Percentiles rank a stretch among this genome's conserved stretches.
Conservation (phyloP, 1,284 basidiomycete species). For the Gymnopus androsaceus region DNA sequence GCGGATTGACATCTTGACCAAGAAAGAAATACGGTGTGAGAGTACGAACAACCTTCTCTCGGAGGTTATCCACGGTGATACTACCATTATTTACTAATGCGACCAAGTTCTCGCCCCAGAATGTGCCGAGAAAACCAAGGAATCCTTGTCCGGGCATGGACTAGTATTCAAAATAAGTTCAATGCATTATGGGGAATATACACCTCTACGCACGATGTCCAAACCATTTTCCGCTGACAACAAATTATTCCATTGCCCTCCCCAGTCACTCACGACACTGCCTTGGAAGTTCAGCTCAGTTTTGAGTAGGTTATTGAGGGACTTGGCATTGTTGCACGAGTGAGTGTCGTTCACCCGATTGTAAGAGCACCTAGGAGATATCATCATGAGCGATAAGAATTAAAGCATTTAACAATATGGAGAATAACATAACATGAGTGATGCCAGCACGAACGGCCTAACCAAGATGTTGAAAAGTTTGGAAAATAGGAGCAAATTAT, state of each 20-base stretch:
- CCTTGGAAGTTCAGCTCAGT: slow-evolving; percentile 37
- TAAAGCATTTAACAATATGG: neutral
- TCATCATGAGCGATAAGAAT: neutral
- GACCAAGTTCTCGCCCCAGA: slow-evolving; percentile 7
- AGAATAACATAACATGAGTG: slow-evolving; percentile 15
- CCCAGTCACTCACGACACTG: slow-evolving; percentile 20
- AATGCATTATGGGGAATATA: neutral
- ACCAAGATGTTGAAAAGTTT: too few relatives aligned
- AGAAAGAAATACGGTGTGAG: slow-evolving; percentile 15
- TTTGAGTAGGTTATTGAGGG: slow-evolving; percentile 55
- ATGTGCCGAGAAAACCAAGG: slow-evolving; percentile 12
- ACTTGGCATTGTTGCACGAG: slow-evolving; percentile 48
- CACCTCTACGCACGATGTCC: slow-evolving; percentile 7
- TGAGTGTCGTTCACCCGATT: slow-evolving; percentile 50
- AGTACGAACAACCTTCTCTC: slow-evolving; percentile 16
- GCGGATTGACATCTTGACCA: slow-evolving; percentile 13
- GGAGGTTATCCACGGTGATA: slow-evolving; percentile 18
- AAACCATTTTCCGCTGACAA: slow-evolving; percentile 14
- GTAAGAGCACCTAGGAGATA: slow-evolving; percentile 38
- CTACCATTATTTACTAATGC: slow-evolving; percentile 17
- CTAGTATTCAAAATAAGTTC: neutral
- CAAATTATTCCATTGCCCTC: slow-evolving; percentile 16
- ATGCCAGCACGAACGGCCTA: slow-evolving; percentile 1
- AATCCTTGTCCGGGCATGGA: slow-evolving; percentile 19
- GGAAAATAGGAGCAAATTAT: too few relatives aligned